Percentiles rank a stretch among this genome's conserved stretches.
Evolutionary conservation across 495 filamentous ascomycete species (phyloP).

Genomic region (Sphaerosporella brunnea): DNA sequence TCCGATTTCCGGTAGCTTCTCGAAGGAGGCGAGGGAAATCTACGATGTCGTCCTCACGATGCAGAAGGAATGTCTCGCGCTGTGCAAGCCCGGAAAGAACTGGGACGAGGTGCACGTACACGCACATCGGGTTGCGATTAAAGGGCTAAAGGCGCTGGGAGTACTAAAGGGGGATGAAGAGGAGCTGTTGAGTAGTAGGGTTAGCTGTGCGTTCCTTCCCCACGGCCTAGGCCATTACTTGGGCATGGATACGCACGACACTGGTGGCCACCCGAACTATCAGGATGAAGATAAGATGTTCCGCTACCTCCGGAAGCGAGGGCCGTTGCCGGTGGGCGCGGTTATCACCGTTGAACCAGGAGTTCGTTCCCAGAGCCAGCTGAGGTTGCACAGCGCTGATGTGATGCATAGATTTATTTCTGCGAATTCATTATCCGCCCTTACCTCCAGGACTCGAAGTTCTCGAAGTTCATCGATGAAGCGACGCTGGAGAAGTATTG

Average conservation of each 20-base stretch:
- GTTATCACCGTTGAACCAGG: slow-evolving; percentile 87
- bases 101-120: slow-evolving; percentile 72
- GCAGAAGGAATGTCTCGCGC: slow-evolving; percentile 57
- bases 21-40: slow-evolving; percentile 50
- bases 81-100: slow-evolving; percentile 54
- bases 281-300: slow-evolving; percentile 70
- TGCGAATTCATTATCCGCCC: slow-evolving; percentile 83
- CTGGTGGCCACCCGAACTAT: slow-evolving; percentile 74
- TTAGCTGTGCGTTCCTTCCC: slow-evolving; percentile 77
- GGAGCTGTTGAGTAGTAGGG: slow-evolving; percentile 54
- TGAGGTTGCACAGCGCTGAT: neutral
- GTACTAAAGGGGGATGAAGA: slow-evolving; percentile 48
- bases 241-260: slow-evolving; percentile 90
- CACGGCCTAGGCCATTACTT: slow-evolving; percentile 85
- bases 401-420: slow-evolving; percentile 58
- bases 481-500: slow-evolving; percentile 64
- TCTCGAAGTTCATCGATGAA: slow-evolving; percentile 54
- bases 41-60: slow-evolving; percentile 78
- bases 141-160: slow-evolving; percentile 56
- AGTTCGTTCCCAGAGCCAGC: slow-evolving; percentile 31
- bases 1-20: slow-evolving; percentile 62
- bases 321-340: slow-evolving; percentile 51
- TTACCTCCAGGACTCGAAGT: slow-evolving; percentile 50
- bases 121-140: slow-evolving; percentile 67
- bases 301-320: slow-evolving; percentile 65